A percentile compares a stretch with the other conserved stretches of the same genome.
Evolutionary conservation across 352 stramenopile genomes (phyloP).

Genomic region (Phytophthora pisi): DNA sequence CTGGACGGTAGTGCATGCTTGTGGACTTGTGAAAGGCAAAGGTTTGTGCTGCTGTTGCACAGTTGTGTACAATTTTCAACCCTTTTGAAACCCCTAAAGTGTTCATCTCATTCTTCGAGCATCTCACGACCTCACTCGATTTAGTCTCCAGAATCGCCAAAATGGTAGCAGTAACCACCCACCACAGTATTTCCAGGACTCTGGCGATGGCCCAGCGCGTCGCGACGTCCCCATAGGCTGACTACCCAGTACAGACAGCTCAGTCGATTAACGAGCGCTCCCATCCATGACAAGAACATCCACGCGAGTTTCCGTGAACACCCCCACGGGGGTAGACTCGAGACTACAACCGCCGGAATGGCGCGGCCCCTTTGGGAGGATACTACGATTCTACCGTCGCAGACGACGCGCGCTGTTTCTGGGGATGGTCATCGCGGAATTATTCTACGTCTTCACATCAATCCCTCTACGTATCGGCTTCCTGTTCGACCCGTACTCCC

Average conservation of each 20-base stretch:
- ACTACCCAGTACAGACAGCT: background rate
- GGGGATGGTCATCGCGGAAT: slow-evolving; percentile 33
- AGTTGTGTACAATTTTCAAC: background rate
- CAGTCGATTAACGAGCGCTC: background rate
- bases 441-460: slow-evolving; percentile 62
- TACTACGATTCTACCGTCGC: slow-evolving; percentile 25
- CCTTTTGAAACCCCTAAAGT: background rate
- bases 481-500: slow-evolving; percentile 59
- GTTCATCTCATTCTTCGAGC: background rate
- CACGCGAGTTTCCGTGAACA: slow-evolving; percentile 10
- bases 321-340: background rate
- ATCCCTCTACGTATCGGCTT: slow-evolving; percentile 75
- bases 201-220: slow-evolving; percentile 15
- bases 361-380: background rate
- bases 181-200: background rate
- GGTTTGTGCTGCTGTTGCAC: no score
- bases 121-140: background rate
- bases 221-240: slow-evolving; percentile 3
- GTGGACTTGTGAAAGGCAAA: no score
- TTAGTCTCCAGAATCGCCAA: slow-evolving; percentile 1
- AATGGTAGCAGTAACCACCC: background rate
- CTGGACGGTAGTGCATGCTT: no score
- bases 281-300: slow-evolving; percentile 15
- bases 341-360: slow-evolving; percentile 1
- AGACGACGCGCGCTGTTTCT: slow-evolving; percentile 32